Conservation (phyloP, 148 eudicot genomes). For the Polygonum aviculare region DNA sequence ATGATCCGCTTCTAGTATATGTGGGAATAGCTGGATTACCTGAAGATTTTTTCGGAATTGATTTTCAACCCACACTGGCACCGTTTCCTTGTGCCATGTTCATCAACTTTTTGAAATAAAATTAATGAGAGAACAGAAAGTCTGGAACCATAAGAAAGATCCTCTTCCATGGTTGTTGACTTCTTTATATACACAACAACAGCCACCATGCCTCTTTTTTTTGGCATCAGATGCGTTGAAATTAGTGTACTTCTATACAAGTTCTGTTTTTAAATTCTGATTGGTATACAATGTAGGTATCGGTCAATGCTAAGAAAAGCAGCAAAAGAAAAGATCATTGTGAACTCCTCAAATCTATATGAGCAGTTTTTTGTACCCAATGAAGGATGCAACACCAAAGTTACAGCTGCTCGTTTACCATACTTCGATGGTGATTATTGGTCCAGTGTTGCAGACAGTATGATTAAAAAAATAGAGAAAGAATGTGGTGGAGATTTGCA, state of each 20-base stretch:
- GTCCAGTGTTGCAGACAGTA: conserved; percentile 54
- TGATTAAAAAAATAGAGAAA: conserved; percentile 42
- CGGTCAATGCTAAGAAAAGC: conserved; percentile 72
- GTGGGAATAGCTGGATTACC: neutral
- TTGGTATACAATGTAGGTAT: conserved; percentile 40
- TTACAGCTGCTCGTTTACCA: conserved; percentile 79
- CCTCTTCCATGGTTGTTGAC: neutral
- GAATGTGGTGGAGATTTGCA: conserved; percentile 32
- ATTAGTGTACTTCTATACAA: neutral
- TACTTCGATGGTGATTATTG: conserved; percentile 90
- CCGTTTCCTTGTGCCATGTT: neutral
- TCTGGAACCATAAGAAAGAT: neutral
- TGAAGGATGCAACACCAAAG: conserved; percentile 43
- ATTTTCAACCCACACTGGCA: neutral
- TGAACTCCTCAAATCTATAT: conserved; percentile 50
- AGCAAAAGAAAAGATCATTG: conserved; percentile 49
- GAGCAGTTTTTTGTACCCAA: conserved; percentile 57
- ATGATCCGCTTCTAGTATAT: neutral
- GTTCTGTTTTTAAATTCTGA: neutral
- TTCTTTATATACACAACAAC: neutral
- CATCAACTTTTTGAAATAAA: neutral
- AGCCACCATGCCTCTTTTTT: neutral
- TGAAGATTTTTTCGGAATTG: neutral
- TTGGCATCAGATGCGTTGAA: neutral
- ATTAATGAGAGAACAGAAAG: neutral